Conservation (phyloP, 164 flowering plant species). For the Magnolia officinalis region DNA sequence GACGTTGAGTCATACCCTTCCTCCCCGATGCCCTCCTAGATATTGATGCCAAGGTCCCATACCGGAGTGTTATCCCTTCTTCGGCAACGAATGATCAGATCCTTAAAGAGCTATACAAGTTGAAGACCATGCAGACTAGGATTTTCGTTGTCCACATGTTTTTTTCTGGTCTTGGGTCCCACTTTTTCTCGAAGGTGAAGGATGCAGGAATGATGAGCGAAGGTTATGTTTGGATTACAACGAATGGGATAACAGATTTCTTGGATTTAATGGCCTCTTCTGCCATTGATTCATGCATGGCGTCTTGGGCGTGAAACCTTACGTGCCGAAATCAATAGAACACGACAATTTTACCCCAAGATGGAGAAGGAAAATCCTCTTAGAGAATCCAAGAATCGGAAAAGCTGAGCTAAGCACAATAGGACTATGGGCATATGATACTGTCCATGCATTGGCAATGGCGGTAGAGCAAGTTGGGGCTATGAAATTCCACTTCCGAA, state of each 20-base stretch:
- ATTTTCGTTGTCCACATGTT: conserved; percentile 26
- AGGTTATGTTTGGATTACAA: conserved; percentile 42
- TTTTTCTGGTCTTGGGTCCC: conserved; percentile 5
- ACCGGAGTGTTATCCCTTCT: conserved; percentile 10
- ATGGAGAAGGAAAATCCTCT: conserved; percentile 15
- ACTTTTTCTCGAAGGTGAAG: conserved; percentile 11
- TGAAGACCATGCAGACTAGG: conserved; percentile 19
- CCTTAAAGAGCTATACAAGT: conserved; percentile 11
- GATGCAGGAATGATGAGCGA: conserved; percentile 21
- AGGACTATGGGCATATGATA: conserved; percentile 58
- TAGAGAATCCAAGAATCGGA: conserved; percentile 5
- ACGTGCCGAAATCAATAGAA: conserved; percentile 12
- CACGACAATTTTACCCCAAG: conserved; percentile 9
- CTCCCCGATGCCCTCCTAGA: conserved; percentile 19
- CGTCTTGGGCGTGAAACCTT: conserved; percentile 22
- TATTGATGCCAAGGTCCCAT: not conserved
- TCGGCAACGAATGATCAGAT: conserved; percentile 11
- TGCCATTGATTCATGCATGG: conserved; percentile 26
- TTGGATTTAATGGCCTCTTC: conserved; percentile 12
- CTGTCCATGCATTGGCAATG: conserved; percentile 34
- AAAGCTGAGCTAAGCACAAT: conserved; percentile 10
- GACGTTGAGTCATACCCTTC: conserved; percentile 17
- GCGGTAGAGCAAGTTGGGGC: conserved; percentile 29
- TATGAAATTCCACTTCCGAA: conserved; percentile 10
- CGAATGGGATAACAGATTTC: conserved; percentile 13